A percentile compares a stretch with the other conserved stretches of the same genome.
Evolutionary conservation across 1,284 basidiomycete genomes (phyloP).

Genomic region (Trichosporon sp.): DNA sequence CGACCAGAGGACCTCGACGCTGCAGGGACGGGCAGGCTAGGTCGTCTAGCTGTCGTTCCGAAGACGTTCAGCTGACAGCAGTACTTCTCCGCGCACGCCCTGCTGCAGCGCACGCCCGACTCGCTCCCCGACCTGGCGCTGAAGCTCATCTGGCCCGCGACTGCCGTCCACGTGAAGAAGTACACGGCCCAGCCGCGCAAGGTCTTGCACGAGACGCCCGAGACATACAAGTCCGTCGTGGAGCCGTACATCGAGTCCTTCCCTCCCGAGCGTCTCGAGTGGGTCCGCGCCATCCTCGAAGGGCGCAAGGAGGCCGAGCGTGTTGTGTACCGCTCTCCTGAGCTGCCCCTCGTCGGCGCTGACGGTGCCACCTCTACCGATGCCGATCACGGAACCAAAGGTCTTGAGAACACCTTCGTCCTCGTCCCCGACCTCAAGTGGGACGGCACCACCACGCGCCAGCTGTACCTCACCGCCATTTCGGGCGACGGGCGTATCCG

Average conservation of each 20-base stretch:
- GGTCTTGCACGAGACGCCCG: constrained; percentile 80
- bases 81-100: constrained; percentile 55
- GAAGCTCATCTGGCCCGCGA: constrained; percentile 77
- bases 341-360: constrained; percentile 33
- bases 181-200: constrained; percentile 74
- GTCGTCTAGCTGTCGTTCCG: too few species aligned
- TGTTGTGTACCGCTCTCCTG: constrained; percentile 67
- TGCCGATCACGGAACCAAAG: neutral
- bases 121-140: constrained; percentile 57
- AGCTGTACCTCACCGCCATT: constrained; percentile 73
- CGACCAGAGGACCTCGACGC: too few species aligned
- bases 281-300: constrained; percentile 85
- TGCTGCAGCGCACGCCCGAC: constrained; percentile 31
- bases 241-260: constrained; percentile 76
- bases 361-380: neutral
- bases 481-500: constrained; percentile 64
- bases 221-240: constrained; percentile 69
- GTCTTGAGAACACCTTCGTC: constrained; percentile 61
- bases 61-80: constrained; percentile 28
- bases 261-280: constrained; percentile 73
- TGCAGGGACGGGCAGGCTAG: too few species aligned
- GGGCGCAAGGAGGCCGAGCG: constrained; percentile 78
- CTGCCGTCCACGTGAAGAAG: constrained; percentile 80
- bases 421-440: constrained; percentile 92
- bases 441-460: constrained; percentile 70